phyloP scores from a whole-genome alignment of 1,284 basidiomycete species.

The Cryptococcus depauperatus region DNA sequence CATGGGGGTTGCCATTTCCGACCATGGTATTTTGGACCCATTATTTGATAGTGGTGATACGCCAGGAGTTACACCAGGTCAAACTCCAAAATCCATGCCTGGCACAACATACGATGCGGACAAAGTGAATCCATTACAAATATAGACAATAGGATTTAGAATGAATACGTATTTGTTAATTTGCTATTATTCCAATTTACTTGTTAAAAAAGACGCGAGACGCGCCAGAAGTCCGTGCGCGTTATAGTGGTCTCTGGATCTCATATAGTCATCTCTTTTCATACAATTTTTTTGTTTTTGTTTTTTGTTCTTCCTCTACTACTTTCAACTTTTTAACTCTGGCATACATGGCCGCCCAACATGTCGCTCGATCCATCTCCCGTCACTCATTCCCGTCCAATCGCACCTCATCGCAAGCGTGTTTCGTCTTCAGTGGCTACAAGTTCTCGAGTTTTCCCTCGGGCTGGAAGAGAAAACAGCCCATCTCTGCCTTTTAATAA shows the following conservation, averaged over 20 bases:
- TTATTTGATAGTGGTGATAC: conserved; percentile 10
- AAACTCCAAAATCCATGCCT: conserved; percentile 17
- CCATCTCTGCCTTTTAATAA: neutral
- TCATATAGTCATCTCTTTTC: too few species aligned
- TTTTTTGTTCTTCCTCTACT: neutral
- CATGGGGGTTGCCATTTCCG: conserved; percentile 13
- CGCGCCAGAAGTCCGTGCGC: too few species aligned
- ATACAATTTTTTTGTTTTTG: neutral
- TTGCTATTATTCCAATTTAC: too few species aligned
- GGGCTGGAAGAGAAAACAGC: neutral
- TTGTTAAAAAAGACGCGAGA: too few species aligned
- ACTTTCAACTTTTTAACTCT: neutral
- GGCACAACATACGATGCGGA: too few species aligned
- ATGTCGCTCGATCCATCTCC: conserved; percentile 3
- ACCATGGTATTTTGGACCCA: conserved; percentile 18
- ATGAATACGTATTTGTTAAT: too few species aligned
- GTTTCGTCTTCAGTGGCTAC: conserved; percentile 7
- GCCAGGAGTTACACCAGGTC: conserved; percentile 6
- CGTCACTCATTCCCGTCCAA: conserved; percentile 10
- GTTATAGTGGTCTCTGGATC: too few species aligned
- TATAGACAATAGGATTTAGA: too few species aligned
- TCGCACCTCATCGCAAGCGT: conserved; percentile 13
- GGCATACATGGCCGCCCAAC: neutral
- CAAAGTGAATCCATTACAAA: too few species aligned
- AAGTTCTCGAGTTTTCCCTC: conserved; percentile 6